phyloP scores from a whole-genome alignment of 2,329 filamentous ascomycete species.

The Rutstroemia sp. region DNA sequence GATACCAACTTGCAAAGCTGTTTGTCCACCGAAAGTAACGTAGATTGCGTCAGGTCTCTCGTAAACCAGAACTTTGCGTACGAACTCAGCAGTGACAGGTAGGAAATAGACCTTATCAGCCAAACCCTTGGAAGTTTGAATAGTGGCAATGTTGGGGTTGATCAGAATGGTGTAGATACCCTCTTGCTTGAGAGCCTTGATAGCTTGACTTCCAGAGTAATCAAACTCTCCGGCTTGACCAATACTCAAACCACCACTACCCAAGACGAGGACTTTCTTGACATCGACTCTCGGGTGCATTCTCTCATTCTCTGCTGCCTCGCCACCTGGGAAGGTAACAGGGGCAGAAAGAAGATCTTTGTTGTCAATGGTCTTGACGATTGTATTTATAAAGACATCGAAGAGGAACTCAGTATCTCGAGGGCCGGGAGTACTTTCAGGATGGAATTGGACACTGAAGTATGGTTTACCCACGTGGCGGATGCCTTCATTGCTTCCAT shows the following conservation, averaged over 20 bases:
- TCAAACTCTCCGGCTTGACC: conserved; percentile 98
- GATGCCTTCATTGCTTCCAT: conserved; percentile 97
- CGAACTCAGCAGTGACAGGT: conserved; percentile 94
- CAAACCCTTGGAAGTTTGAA: conserved; percentile 93
- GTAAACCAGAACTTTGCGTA: conserved; percentile 92
- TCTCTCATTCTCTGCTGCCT: conserved; percentile 68
- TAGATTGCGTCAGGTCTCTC: conserved; percentile 96
- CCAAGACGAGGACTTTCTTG: conserved; percentile 96
- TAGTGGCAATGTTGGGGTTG: conserved; percentile 97
- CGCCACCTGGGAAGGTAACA: conserved; percentile 82
- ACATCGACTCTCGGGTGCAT: conserved; percentile 77
- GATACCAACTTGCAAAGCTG: conserved; percentile 91
- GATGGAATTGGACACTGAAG: conserved; percentile 99
- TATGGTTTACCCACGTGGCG: conserved; percentile 78
- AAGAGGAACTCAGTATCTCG: conserved; percentile 95
- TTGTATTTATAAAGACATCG: conserved; percentile 88
- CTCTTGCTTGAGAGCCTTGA: conserved; percentile 95
- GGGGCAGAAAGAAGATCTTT: conserved; percentile 60
- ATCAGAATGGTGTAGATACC: conserved; percentile 86
- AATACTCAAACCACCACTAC: conserved; percentile 90
- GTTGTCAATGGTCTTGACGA: conserved; percentile 64
- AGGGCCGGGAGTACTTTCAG: conserved; percentile 91
- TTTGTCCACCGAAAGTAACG: conserved; percentile 95
- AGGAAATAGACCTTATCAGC: conserved; percentile 98
- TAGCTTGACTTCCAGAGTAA: conserved; percentile 89